Conservation (phyloP, 2,329 filamentous ascomycete genomes). For the Metarhizium robertsii region DNA sequence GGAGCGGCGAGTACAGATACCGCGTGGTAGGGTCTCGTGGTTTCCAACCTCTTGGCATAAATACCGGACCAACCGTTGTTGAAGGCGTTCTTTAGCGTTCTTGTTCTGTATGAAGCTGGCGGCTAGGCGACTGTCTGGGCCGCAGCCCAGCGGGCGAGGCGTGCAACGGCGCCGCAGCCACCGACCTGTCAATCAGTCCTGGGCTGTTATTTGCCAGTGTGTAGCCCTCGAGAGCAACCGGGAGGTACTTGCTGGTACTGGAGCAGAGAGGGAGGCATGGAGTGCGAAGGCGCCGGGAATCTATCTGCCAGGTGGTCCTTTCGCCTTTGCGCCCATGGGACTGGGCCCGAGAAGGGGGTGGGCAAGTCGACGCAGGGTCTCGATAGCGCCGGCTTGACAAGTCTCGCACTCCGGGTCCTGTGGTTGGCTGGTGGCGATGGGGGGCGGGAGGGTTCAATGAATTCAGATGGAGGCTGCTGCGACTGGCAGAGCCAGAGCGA, state of each 20-base stretch:
- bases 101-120: not conserved
- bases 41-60: not conserved
- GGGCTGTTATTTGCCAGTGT: not conserved
- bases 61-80: constrained; percentile 2
- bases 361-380: constrained; percentile 2
- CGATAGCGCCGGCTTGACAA: not conserved
- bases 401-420: not conserved
- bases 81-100: constrained; percentile 5
- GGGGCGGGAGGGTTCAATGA: constrained; percentile 1
- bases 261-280: not conserved
- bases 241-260: not conserved
- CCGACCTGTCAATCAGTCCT: constrained; percentile 3
- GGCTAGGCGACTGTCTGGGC: constrained; percentile 3
- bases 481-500: not conserved
- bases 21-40: not conserved
- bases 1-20: not conserved
- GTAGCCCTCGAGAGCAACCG: too few relatives aligned
- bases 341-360: not conserved
- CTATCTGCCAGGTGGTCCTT: not conserved
- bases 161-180: constrained; percentile 9
- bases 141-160: constrained; percentile 7
- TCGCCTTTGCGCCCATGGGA: not conserved
- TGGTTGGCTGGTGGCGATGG: not conserved
- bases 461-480: not conserved
- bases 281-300: not conserved